Percentiles rank a stretch among this genome's conserved stretches.
phyloP scores from a whole-genome alignment of 257 asterid genomes.

The Eustoma russellianum region DNA sequence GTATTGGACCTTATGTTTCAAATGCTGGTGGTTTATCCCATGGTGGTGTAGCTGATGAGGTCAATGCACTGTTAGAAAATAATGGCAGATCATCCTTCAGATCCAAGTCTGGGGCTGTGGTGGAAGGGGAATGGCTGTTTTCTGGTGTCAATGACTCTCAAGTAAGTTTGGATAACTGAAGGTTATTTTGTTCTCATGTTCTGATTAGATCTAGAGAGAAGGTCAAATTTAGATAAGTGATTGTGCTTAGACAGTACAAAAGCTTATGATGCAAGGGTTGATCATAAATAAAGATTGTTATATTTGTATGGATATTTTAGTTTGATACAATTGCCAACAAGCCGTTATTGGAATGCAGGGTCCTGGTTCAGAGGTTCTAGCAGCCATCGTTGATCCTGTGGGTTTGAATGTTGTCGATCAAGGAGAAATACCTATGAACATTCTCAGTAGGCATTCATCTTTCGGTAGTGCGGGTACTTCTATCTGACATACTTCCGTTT shows the following conservation, averaged over 20 bases:
- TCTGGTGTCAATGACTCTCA: conserved; percentile 38
- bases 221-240: conserved; percentile 20
- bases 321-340: too few relatives aligned
- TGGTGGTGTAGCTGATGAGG: conserved; percentile 33
- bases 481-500: conserved; percentile 11
- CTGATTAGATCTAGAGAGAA: conserved; percentile 12
- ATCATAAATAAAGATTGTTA: too few relatives aligned
- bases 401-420: conserved; percentile 25
- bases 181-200: background rate
- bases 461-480: conserved; percentile 46
- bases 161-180: conserved; percentile 26
- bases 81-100: conserved; percentile 40
- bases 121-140: conserved; percentile 27
- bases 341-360: conserved; percentile 30
- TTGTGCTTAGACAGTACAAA: background rate
- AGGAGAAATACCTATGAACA: conserved; percentile 32
- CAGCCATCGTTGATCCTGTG: conserved; percentile 32
- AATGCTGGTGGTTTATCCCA: conserved; percentile 47
- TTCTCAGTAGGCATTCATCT: conserved; percentile 45
- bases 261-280: too few relatives aligned
- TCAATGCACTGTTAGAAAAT: conserved; percentile 23
- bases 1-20: conserved; percentile 50
- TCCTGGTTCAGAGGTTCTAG: conserved; percentile 36
- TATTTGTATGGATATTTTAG: too few relatives aligned
- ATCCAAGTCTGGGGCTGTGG: conserved; percentile 41